These are phyloP conservation scores for Rhinocladiella similis DNA, from an alignment of 2,329 filamentous ascomycete genomes.

Conservation along the genomic window DNA sequence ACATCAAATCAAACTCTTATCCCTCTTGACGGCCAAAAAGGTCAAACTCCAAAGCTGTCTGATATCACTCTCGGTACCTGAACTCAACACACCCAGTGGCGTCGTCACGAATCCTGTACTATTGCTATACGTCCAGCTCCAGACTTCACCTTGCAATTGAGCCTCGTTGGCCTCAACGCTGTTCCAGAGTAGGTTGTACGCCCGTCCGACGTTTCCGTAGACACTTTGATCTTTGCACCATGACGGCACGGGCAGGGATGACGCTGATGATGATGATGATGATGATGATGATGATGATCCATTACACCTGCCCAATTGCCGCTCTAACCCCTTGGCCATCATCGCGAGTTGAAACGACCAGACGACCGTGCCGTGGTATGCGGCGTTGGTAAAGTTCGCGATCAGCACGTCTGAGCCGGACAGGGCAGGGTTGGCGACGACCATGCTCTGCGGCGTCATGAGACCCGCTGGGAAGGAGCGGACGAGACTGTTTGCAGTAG, in stretches of 20 bases:
- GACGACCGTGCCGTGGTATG: conserved; percentile 65
- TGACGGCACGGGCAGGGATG: conserved; percentile 35
- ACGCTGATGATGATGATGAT: no score
- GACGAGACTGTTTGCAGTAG: conserved; percentile 59
- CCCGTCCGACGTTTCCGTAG: conserved; percentile 46
- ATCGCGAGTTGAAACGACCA: conserved; percentile 67
- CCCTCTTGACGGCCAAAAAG: conserved; percentile 55
- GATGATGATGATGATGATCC: background rate
- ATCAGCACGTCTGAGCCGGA: conserved; percentile 50
- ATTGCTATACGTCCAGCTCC: conserved; percentile 60
- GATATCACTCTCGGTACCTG: conserved; percentile 53
- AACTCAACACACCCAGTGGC: conserved; percentile 52
- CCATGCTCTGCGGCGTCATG: conserved; percentile 55
- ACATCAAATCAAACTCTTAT: conserved; percentile 25
- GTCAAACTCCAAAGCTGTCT: conserved; percentile 60
- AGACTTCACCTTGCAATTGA: conserved; percentile 59
- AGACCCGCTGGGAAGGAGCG: conserved; percentile 61
- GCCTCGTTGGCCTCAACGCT: conserved; percentile 56
- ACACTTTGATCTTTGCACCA: conserved; percentile 54
- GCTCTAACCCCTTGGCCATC: conserved; percentile 62
- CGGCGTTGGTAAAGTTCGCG: conserved; percentile 55
- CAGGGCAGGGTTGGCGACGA: conserved; percentile 64
- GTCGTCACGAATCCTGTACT: conserved; percentile 47
- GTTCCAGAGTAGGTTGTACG: conserved; percentile 64
- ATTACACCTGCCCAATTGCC: conserved; percentile 57